Base-by-base conservation (phyloP, 2,329 filamentous ascomycete species). In the Keithomyces neogunnii region DNA sequence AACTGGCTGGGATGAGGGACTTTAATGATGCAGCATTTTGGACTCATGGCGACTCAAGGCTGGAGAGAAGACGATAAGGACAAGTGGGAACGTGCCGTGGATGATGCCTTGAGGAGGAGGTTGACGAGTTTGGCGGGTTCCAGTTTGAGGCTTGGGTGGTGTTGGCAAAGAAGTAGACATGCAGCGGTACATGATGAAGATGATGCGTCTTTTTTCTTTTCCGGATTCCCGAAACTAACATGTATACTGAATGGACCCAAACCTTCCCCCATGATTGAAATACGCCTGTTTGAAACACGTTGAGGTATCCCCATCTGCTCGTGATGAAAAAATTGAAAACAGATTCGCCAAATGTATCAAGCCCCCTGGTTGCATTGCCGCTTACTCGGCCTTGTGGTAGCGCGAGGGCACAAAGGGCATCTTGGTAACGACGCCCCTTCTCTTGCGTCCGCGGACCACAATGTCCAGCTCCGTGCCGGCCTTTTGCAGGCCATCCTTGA, bases 331-430 rank as follows among this genome's bases (percentile, higher is more conserved):
- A 33, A n/a, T 19, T 11, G 13, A 35, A 42, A 19, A 19, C 19
- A 19, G 19, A 19, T 19, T 19, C 19, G 19, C 19, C 19, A 19
- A 19, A 19, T 19, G 19, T 19, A 19, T 19, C 19, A 19, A 19
- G 19, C 19, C 19, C 19, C 19, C 19, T 19, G 19, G 19, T 19
- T 19, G 19, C 19, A 19, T 19, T 19, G 19, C 19, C 19, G 19
- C 19, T 19, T 33, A 46, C 8, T 46, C 33, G 32, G 44, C 45
- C 59, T 63, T 66, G 60, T 63, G 86, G 69, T 95, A 96, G 70
- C 88, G 90, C 61, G 78, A 82, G 48, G 83, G 77, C 48, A 95
- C 78, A 68, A 95, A 96, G 1, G 91, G 91, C 90, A 96, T 93
- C 74, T 91, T 91, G 7, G 82, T 78, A 33, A 96, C 86, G 3